phyloP scores from a whole-genome alignment of 345 rosid species.

The Melastoma malabathricum region DNA sequence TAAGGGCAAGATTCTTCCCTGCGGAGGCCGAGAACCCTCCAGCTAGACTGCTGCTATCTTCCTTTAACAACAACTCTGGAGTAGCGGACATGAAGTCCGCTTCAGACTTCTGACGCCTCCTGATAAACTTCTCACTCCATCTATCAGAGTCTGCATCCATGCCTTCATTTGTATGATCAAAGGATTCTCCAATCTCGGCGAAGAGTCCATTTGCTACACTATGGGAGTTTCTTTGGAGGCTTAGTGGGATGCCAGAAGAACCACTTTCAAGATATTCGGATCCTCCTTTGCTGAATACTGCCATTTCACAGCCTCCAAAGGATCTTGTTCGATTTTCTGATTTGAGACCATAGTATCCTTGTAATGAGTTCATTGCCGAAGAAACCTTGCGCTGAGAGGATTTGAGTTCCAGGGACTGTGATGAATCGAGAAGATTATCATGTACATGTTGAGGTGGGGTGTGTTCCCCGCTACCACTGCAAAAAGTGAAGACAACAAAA shows the following conservation, averaged over 20 bases:
- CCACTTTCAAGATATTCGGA: conserved; percentile 20
- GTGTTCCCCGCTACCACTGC: conserved; percentile 34
- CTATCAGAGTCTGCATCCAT: conserved; percentile 19
- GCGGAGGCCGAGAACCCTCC: conserved; percentile 32
- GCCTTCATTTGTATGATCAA: conserved; percentile 9
- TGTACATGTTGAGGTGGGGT: conserved; percentile 15
- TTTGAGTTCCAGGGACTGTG: conserved; percentile 40
- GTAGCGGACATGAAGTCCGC: conserved; percentile 24
- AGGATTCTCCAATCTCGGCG: conserved; percentile 31
- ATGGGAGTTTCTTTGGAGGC: conserved; percentile 41
- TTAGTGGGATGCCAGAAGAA: conserved; percentile 20
- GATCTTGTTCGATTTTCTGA: conserved; percentile 17
- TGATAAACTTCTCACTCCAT: conserved; percentile 27
- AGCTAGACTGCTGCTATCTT: conserved; percentile 31
- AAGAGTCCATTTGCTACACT: conserved; percentile 37
- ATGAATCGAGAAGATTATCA: conserved; percentile 35
- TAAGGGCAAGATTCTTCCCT: conserved; percentile 54
- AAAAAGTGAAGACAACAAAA: conserved; percentile 9
- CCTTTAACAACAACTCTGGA: conserved; percentile 53
- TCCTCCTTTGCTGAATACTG: conserved; percentile 23
- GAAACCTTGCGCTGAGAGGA: conserved; percentile 35
- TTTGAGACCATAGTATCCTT: conserved; percentile 59
- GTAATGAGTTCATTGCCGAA: conserved; percentile 74
- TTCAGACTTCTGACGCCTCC: conserved; percentile 66
- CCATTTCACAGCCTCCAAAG: conserved; percentile 45